phyloP scores from a whole-genome alignment of 331 rosid species.

The Quercus tomentella region DNA sequence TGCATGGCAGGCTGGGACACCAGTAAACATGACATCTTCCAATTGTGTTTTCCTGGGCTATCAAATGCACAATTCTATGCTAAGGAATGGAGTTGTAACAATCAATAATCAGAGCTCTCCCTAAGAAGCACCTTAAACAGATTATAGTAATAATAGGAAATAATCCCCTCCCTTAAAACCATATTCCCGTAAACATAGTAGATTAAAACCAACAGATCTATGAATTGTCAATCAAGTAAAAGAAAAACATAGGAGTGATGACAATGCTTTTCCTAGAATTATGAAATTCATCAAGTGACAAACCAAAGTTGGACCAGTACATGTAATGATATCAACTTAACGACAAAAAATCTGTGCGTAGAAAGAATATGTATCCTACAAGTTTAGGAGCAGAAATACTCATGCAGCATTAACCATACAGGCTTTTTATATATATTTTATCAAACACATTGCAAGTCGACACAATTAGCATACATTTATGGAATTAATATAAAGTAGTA shows the following conservation, averaged over 20 bases:
- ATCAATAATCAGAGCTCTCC: background rate
- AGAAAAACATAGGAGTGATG: too few species aligned
- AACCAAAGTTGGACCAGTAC: too few species aligned
- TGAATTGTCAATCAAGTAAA: too few species aligned
- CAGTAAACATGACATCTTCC: background rate
- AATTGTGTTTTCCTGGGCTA: background rate
- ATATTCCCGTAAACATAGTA: too few species aligned
- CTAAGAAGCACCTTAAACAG: background rate
- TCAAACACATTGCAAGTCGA: background rate
- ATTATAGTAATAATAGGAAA: background rate
- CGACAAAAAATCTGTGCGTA: too few species aligned
- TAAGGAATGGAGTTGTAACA: background rate
- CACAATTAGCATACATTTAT: background rate
- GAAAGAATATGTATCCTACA: too few species aligned
- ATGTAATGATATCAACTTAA: too few species aligned
- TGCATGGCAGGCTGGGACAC: background rate
- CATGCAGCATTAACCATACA: too few species aligned
- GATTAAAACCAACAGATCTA: too few species aligned
- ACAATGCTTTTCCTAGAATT: too few species aligned
- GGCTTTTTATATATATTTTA: background rate
- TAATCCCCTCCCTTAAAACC: background rate
- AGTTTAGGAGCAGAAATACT: too few species aligned
- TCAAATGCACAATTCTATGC: background rate
- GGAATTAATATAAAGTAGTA: background rate
- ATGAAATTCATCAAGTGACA: too few species aligned